Evolutionary conservation across 2,329 filamentous ascomycete species (phyloP), one percentile per base, ranked within the genome.

Genomic region (Fusarium abutilonis): DNA sequence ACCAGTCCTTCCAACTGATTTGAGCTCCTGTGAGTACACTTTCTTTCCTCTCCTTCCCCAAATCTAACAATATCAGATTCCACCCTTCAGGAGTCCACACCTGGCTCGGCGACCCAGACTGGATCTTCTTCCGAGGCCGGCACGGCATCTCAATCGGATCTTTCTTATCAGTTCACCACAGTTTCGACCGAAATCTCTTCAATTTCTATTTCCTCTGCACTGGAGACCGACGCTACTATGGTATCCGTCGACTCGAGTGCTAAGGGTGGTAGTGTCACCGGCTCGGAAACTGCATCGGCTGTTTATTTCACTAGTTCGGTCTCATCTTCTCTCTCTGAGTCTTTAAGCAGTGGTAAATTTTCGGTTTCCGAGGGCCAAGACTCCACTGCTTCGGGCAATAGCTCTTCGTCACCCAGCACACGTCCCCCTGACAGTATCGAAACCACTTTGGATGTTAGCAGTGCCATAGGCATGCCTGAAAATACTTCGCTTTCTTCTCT

Each of bases 181-280:
- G 6, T 23, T 34, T 36, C 40, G 29, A 47, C 28, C 15, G 26
- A 19, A 4, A 41, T 34, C 21, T 35, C 49, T 14, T 55, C 57
- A 10, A 23, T 55, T 14, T 31, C 28, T 40, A 17, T 39, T 23
- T 55, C 64, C 17, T 56, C 54, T 19, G 32, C 9, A 4, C 15
- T 39, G 4, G 48, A 48, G 19, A 50, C 43, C 8, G 35, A 39
- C 15, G 49, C 45, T 4, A 35, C 31, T 15, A 51, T 29, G 36
- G 48, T 54, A 29, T 68, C 51, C n/a, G 59, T 42, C 34, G 65
- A 54, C 32, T 67, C 65, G 29, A 67, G 65, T 35, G 65, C 50
- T 35, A 47, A 48, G 39, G 65, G 62, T 53, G 58, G 62, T 43
- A 61, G 57, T 40, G 46, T 29, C 44, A 63, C 64, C 38, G 44